A percentile compares a stretch with the other conserved stretches of the same genome.
phyloP scores from a whole-genome alignment of 306 rosid species.

The Echinosophora koreensis region DNA sequence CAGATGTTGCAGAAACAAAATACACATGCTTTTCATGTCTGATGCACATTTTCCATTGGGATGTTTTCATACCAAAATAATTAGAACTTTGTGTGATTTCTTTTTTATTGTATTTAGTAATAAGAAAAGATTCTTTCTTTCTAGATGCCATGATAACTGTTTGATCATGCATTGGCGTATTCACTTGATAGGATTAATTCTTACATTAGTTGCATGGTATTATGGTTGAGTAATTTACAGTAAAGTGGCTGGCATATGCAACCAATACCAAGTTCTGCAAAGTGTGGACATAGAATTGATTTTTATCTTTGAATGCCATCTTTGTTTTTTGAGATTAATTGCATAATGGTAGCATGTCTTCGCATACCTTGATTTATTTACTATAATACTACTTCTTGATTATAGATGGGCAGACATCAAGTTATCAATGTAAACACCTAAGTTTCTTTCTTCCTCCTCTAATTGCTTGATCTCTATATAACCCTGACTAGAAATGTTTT shows the following conservation, averaged over 20 bases:
- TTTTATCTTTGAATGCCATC: slow-evolving; percentile 24
- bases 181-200: too few species aligned
- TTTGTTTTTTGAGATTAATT: slow-evolving; percentile 34
- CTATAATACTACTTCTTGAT: neutral
- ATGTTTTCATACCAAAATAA: neutral
- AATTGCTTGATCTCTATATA: neutral
- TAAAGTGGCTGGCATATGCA: neutral
- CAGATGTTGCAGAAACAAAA: neutral
- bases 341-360: slow-evolving; percentile 36
- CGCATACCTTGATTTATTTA: slow-evolving; percentile 25
- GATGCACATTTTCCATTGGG: neutral
- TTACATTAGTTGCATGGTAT: neutral
- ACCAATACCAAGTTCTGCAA: slow-evolving; percentile 8
- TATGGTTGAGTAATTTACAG: slow-evolving; percentile 23
- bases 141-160: too few species aligned
- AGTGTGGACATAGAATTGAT: slow-evolving; percentile 24
- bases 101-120: too few species aligned
- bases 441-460: slow-evolving; percentile 13
- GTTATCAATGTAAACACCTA: slow-evolving; percentile 3
- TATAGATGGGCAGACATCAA: slow-evolving; percentile 18
- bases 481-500: neutral
- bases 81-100: neutral
- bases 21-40: neutral
- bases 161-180: too few species aligned
- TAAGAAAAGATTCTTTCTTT: too few species aligned